Conservation (phyloP, 495 filamentous ascomycete species). For the Penicillium flavigenum region DNA sequence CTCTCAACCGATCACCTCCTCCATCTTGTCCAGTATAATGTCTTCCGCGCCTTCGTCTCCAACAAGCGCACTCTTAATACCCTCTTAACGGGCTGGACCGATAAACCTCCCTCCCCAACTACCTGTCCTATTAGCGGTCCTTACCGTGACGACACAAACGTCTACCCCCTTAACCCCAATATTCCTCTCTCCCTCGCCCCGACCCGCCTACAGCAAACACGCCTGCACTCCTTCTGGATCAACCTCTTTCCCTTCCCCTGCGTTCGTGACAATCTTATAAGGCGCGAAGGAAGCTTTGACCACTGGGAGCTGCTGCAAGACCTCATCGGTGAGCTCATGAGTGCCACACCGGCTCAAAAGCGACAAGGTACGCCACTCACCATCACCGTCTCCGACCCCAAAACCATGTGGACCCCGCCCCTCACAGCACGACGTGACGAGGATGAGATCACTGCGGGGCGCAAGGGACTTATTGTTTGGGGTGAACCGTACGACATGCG, state of each 20-base stretch:
- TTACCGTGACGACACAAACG: background rate
- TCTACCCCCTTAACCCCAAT: background rate
- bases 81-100: too few relatives aligned
- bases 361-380: background rate
- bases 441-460: slow-evolving; percentile 6
- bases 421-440: background rate
- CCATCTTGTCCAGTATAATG: slow-evolving; percentile 45
- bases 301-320: slow-evolving; percentile 12
- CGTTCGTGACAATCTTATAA: slow-evolving; percentile 26
- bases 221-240: slow-evolving; percentile 22
- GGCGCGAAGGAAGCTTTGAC: slow-evolving; percentile 17
- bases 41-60: slow-evolving; percentile 61
- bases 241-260: slow-evolving; percentile 20
- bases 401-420: background rate
- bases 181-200: slow-evolving; percentile 15
- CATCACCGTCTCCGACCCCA: background rate
- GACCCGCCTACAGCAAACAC: slow-evolving; percentile 13
- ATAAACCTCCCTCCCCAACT: background rate
- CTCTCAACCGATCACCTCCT: slow-evolving; percentile 22
- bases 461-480: slow-evolving; percentile 16
- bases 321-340: background rate
- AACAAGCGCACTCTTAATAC: slow-evolving; percentile 7
- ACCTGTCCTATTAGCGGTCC: background rate
- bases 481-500: slow-evolving; percentile 9
- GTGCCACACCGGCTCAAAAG: background rate